These are phyloP conservation scores for Exobasidium cylindrosporum DNA, from an alignment of 1,284 basidiomycete genomes.

Conservation along the genomic window DNA sequence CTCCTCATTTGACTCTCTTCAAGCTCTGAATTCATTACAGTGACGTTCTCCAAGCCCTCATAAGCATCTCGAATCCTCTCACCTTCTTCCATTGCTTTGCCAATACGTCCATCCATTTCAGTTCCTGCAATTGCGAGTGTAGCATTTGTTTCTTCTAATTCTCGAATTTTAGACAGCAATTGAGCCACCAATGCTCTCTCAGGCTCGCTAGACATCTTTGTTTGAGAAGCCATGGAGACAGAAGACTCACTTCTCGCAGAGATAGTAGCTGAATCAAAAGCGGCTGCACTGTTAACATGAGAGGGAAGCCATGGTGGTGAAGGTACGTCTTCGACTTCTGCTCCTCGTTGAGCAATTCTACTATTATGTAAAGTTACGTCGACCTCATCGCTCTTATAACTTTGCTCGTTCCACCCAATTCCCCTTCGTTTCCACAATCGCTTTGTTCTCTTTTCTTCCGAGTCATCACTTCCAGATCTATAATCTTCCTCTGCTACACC, in stretches of 20 bases:
- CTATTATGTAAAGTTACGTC: background rate
- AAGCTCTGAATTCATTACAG: slow-evolving; percentile 4
- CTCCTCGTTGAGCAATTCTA: background rate
- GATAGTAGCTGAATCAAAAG: background rate
- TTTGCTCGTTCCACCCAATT: background rate
- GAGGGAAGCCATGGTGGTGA: background rate
- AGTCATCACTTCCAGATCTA: background rate
- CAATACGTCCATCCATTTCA: slow-evolving; percentile 40
- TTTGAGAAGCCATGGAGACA: background rate
- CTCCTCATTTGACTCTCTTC: background rate
- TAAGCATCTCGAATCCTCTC: slow-evolving; percentile 42
- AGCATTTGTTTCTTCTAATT: slow-evolving; percentile 43
- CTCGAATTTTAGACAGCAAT: slow-evolving; percentile 42
- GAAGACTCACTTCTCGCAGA: background rate
- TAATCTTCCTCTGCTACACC: background rate
- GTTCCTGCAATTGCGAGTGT: slow-evolving; percentile 32
- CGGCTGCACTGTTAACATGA: background rate
- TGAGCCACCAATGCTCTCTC: slow-evolving; percentile 38
- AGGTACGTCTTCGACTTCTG: background rate
- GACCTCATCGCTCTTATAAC: background rate
- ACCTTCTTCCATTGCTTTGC: slow-evolving; percentile 40
- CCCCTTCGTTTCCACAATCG: background rate
- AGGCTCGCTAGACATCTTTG: slow-evolving; percentile 2
- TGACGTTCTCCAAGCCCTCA: slow-evolving; percentile 27
- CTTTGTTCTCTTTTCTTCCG: background rate